Conservation (phyloP, 345 rosid species). For the Cardamine occulta region DNA sequence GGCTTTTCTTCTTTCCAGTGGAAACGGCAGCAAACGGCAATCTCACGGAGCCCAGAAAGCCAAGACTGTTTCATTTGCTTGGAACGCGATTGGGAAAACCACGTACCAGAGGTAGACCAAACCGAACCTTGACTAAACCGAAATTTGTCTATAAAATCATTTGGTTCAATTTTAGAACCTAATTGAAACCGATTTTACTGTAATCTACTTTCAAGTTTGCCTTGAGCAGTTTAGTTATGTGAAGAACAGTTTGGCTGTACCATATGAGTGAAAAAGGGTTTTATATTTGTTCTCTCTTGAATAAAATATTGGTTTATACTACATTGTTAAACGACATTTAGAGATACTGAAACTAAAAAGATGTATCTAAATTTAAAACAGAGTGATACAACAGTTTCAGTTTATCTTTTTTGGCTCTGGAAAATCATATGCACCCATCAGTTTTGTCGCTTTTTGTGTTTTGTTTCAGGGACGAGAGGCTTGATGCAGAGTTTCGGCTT, state of each 20-base stretch:
- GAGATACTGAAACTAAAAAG: conserved; percentile 14
- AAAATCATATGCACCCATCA: conserved; percentile 18
- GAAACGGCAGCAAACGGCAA: background rate
- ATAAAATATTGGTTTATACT: background rate
- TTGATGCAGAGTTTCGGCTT: conserved; percentile 84
- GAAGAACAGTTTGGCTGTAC: background rate
- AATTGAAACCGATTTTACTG: background rate
- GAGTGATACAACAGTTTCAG: conserved; percentile 21
- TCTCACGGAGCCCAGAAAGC: conserved; percentile 2
- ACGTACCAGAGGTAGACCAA: background rate
- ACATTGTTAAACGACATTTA: background rate
- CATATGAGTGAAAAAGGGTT: background rate
- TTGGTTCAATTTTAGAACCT: background rate
- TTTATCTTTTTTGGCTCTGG: conserved; percentile 9
- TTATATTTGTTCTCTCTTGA: background rate
- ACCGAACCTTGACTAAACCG: conserved; percentile 12
- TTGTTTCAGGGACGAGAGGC: conserved; percentile 59
- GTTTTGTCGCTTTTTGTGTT: conserved; percentile 46
- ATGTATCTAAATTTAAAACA: conserved; percentile 25
- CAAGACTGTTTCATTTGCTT: background rate
- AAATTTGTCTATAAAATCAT: background rate
- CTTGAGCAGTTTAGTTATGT: background rate
- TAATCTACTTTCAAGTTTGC: background rate
- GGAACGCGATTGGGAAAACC: background rate
- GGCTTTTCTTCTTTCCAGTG: conserved; percentile 21